These are phyloP conservation scores for Vickermania spadyakhi DNA, from an alignment of 208 protist species.

Conservation along the genomic window DNA sequence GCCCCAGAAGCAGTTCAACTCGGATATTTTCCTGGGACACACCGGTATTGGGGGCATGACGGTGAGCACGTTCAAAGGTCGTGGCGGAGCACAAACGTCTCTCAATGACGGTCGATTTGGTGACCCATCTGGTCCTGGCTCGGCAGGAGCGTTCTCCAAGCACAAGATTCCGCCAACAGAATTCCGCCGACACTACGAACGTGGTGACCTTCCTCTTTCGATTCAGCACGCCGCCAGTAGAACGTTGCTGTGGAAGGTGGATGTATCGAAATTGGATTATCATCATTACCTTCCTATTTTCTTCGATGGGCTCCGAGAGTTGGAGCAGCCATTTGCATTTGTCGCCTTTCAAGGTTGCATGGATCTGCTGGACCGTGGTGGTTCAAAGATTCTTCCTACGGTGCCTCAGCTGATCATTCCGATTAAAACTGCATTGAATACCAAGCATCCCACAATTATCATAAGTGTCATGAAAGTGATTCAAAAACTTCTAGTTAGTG, in stretches of 20 bases:
- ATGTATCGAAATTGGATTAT: slow-evolving; percentile 97
- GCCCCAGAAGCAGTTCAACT: slow-evolving; percentile 4
- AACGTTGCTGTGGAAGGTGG: slow-evolving; percentile 95
- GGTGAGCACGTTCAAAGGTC: slow-evolving; percentile 73
- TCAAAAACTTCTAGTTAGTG: slow-evolving; percentile 93
- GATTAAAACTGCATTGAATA: slow-evolving; percentile 97
- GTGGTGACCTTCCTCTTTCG: slow-evolving; percentile 96
- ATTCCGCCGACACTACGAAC: slow-evolving; percentile 97
- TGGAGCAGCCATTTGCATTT: slow-evolving; percentile 95
- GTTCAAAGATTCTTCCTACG: slow-evolving; percentile 94
- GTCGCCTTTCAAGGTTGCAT: slow-evolving; percentile 92
- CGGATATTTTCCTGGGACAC: slow-evolving; percentile 49
- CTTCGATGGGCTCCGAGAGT: slow-evolving; percentile 97
- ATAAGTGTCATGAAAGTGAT: slow-evolving; percentile 94
- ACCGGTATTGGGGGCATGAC: slow-evolving; percentile 76
- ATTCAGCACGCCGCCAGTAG: slow-evolving; percentile 92
- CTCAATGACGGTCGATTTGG: slow-evolving; percentile 67
- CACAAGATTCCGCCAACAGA: slow-evolving; percentile 86
- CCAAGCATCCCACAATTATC: slow-evolving; percentile 93
- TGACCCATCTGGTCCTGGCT: slow-evolving; percentile 57
- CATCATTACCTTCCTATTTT: slow-evolving; percentile 99
- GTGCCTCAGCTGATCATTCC: slow-evolving; percentile 98
- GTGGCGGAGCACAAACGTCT: slow-evolving; percentile 18
- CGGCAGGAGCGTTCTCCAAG: slow-evolving; percentile 53
- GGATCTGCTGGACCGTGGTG: slow-evolving; percentile 92